Evolutionary conservation across 73 alveolate species (phyloP).

Genomic region (Paramecium octaurelia): DNA sequence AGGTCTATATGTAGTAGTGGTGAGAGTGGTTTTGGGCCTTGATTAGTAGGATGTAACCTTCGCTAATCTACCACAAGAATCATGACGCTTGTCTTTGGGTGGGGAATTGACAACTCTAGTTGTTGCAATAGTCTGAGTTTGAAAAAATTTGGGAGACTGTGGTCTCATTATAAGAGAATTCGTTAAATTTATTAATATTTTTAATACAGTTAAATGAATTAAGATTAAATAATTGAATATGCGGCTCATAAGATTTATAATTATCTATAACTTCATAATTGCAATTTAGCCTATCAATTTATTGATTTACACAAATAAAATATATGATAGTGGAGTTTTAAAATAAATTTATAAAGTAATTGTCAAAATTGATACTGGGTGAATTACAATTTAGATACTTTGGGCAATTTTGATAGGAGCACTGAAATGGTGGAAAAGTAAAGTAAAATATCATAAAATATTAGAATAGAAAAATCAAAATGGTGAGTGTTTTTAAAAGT

Average conservation of each 20-base stretch:
- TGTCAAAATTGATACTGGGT: not conserved
- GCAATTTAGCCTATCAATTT: not conserved
- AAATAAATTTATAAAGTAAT: not conserved
- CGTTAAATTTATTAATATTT: not conserved
- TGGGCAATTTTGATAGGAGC: not conserved
- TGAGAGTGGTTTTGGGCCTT: not conserved
- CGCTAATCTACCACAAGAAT: not conserved
- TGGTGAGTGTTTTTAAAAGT: not conserved
- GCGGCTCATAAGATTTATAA: not conserved
- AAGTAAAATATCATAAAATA: not conserved
- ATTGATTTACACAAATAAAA: not conserved
- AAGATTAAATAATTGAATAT: not conserved
- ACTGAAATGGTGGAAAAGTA: not conserved
- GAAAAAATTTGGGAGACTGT: not conserved
- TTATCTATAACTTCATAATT: not conserved
- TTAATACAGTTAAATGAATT: not conserved
- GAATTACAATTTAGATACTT: not conserved
- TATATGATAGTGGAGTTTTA: not conserved
- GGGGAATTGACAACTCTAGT: constrained; percentile 26
- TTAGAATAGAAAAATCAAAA: not conserved
- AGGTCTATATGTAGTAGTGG: not conserved
- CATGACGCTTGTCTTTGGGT: not conserved
- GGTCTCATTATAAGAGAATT: not conserved
- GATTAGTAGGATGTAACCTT: not conserved
- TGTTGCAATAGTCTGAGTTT: not conserved